Percentiles rank a stretch among this genome's conserved stretches.
Conservation (phyloP, 2,329 filamentous ascomycete species). For the Lachnum nothofagi region DNA sequence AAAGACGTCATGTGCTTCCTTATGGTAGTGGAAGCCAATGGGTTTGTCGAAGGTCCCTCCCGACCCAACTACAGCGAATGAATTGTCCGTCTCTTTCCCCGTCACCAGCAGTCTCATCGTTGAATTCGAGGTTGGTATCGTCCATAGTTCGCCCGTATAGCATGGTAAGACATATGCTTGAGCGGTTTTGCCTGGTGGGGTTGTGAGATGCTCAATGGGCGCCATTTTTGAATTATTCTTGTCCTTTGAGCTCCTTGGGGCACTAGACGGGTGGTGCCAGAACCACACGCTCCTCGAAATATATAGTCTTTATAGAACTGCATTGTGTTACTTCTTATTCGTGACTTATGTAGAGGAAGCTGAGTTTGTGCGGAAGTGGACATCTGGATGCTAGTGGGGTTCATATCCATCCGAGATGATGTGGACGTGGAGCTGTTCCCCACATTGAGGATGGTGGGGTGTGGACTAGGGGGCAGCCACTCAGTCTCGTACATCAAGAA, state of each 20-base stretch:
- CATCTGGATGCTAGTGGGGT: neutral
- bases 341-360: neutral
- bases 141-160: constrained; percentile 26
- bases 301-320: neutral
- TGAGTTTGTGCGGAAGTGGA: neutral
- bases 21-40: constrained; percentile 52
- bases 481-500: no score
- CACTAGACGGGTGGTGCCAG: neutral
- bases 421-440: neutral
- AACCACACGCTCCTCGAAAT: neutral
- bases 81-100: constrained; percentile 27
- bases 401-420: neutral
- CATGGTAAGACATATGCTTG: constrained; percentile 22
- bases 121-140: constrained; percentile 25
- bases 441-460: neutral
- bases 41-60: constrained; percentile 26
- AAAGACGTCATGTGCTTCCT: constrained; percentile 53
- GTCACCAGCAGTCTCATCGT: constrained; percentile 26
- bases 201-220: neutral
- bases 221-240: neutral
- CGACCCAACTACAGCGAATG: constrained; percentile 26
- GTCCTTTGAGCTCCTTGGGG: neutral
- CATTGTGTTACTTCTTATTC: neutral
- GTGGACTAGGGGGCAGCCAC: no score
- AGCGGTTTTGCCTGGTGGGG: constrained; percentile 13